Evolutionary conservation across 257 asterid species (phyloP).

Genomic region (Gardenia jasminoides): DNA sequence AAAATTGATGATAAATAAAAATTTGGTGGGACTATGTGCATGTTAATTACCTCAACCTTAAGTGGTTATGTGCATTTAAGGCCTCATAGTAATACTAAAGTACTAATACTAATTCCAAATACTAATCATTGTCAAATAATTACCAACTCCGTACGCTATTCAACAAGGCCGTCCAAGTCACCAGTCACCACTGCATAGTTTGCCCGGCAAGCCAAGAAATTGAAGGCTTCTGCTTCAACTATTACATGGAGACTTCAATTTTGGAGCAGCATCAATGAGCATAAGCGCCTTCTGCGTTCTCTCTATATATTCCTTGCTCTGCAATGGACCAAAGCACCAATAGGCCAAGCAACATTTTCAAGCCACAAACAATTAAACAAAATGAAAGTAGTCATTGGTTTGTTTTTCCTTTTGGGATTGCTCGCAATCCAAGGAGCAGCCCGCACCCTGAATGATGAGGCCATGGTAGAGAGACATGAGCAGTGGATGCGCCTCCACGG

Average conservation of each 20-base stretch:
- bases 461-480: constrained; percentile 11
- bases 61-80: too few relatives aligned
- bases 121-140: background rate
- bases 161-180: constrained; percentile 9
- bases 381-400: background rate
- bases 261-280: background rate
- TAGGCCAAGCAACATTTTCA: background rate
- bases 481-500: constrained; percentile 9
- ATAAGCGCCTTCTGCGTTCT: background rate
- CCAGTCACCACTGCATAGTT: background rate
- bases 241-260: background rate
- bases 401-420: constrained; percentile 11
- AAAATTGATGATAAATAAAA: too few relatives aligned
- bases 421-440: constrained; percentile 9
- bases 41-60: too few relatives aligned
- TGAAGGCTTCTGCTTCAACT: background rate
- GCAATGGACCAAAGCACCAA: background rate
- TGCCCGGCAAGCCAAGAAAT: constrained; percentile 14
- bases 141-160: constrained; percentile 8
- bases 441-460: background rate
- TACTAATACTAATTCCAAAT: background rate
- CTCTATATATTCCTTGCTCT: background rate
- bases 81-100: too few relatives aligned
- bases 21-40: too few relatives aligned
- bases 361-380: background rate